phyloP scores from a whole-genome alignment of 306 rosid genomes.

The Trichosanthes cucumerina region DNA sequence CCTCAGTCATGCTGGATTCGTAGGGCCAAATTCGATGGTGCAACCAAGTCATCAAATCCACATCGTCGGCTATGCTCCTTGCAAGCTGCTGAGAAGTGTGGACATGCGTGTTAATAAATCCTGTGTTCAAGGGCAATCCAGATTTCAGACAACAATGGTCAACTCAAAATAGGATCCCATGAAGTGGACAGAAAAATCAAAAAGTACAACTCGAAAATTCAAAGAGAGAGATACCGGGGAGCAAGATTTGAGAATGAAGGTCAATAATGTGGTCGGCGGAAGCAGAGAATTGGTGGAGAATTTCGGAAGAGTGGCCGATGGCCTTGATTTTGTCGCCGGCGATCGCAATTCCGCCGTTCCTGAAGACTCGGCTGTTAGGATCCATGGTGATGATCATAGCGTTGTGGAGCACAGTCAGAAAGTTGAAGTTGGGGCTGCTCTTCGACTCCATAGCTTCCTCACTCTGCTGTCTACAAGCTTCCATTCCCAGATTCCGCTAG shows the following conservation, averaged over 20 bases:
- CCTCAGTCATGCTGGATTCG: constrained; percentile 67
- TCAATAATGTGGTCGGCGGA: constrained; percentile 33
- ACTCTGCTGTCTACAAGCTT: not conserved
- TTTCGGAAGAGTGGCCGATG: constrained; percentile 42
- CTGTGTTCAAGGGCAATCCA: constrained; percentile 16
- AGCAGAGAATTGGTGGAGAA: constrained; percentile 34
- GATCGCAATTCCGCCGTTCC: constrained; percentile 52
- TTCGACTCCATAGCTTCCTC: constrained; percentile 7
- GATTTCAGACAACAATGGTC: not conserved
- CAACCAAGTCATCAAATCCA: constrained; percentile 79
- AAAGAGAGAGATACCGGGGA: constrained; percentile 34
- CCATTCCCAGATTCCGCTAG: not conserved
- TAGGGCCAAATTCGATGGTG: constrained; percentile 85
- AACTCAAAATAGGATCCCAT: not conserved
- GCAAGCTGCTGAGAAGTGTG: constrained; percentile 77
- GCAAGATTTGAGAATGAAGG: constrained; percentile 51
- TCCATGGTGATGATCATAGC: constrained; percentile 65
- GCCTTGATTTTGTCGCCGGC: constrained; percentile 38
- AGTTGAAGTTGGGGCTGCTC: not conserved
- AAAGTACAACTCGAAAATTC: not conserved
- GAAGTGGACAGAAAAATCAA: not conserved
- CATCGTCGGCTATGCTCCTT: constrained; percentile 89
- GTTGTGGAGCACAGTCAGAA: constrained; percentile 35
- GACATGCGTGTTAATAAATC: constrained; percentile 74
- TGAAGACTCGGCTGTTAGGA: constrained; percentile 41